Conservation (phyloP, 805 yeast genomes). For the Ogataea neopini region DNA sequence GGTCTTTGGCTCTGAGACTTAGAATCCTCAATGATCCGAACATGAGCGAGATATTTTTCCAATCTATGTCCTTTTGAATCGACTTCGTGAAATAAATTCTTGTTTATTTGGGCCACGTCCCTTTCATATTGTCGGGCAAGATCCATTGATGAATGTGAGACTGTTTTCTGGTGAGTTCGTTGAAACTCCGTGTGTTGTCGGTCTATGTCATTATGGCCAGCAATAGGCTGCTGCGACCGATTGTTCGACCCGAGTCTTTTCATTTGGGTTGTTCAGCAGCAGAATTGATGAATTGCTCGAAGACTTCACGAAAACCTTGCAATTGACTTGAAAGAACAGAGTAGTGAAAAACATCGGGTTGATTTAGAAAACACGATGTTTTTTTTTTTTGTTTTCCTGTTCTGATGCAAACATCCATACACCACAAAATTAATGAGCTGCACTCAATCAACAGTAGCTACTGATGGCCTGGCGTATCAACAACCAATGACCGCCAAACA, state of each 20-base stretch:
- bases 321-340: neutral
- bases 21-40: slow-evolving; percentile 72
- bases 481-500: too few species aligned
- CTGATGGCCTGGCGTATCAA: too few species aligned
- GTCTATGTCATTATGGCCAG: neutral
- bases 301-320: neutral
- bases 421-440: neutral
- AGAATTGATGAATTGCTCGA: neutral
- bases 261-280: neutral
- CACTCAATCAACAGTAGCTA: neutral
- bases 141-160: slow-evolving; percentile 31
- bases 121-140: slow-evolving; percentile 59
- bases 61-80: slow-evolving; percentile 44
- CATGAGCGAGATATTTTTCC: slow-evolving; percentile 74
- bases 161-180: slow-evolving; percentile 15
- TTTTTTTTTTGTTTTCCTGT: slow-evolving; percentile 1
- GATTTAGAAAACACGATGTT: slow-evolving; percentile 4
- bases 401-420: neutral
- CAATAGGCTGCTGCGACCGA: neutral
- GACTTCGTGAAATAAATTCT: slow-evolving; percentile 49
- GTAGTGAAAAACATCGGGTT: neutral
- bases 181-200: slow-evolving; percentile 5
- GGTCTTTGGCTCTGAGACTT: slow-evolving; percentile 70
- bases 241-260: slow-evolving; percentile 1
- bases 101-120: slow-evolving; percentile 51